These are phyloP conservation scores for Paracamarosporium sp. DNA, from an alignment of 2,329 filamentous ascomycete species.

Conservation along the genomic window DNA sequence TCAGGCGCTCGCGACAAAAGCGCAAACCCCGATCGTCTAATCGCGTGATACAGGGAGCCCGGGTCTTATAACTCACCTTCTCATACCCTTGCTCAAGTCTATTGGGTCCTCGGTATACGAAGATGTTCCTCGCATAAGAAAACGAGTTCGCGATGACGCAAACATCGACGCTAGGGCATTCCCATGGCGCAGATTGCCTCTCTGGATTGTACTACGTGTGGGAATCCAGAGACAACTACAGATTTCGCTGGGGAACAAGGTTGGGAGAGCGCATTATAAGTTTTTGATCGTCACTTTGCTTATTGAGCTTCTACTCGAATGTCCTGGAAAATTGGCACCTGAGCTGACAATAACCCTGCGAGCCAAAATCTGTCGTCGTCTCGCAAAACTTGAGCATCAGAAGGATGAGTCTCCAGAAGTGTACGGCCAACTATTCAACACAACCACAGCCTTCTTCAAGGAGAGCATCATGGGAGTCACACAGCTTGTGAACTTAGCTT, in stretches of 20 bases:
- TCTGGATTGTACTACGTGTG: constrained; percentile 68
- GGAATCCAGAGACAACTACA: constrained; percentile 58
- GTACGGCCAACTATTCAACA: constrained; percentile 12
- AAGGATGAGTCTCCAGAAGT: background rate
- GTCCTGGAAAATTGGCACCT: constrained; percentile 24
- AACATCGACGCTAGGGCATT: constrained; percentile 51
- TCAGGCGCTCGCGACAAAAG: constrained; percentile 58
- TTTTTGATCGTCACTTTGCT: constrained; percentile 58
- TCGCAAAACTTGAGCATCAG: constrained; percentile 63
- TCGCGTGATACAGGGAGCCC: constrained; percentile 63
- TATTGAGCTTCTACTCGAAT: constrained; percentile 50
- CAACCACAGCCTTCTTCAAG: constrained; percentile 9
- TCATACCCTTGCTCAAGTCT: constrained; percentile 65
- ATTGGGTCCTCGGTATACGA: constrained; percentile 50
- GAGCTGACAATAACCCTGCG: constrained; percentile 51
- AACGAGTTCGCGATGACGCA: constrained; percentile 67
- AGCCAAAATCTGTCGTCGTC: constrained; percentile 61
- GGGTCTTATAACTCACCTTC: constrained; percentile 62
- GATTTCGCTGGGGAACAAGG: constrained; percentile 43
- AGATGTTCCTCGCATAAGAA: constrained; percentile 52
- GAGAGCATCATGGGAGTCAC: constrained; percentile 37
- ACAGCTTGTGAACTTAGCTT: constrained; percentile 33
- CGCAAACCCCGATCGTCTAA: constrained; percentile 56
- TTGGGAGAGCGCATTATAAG: constrained; percentile 62
- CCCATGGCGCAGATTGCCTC: constrained; percentile 67